Evolutionary conservation across 2,329 filamentous ascomycete species (phyloP).

Genomic region (Zasmidium citrigriseum): DNA sequence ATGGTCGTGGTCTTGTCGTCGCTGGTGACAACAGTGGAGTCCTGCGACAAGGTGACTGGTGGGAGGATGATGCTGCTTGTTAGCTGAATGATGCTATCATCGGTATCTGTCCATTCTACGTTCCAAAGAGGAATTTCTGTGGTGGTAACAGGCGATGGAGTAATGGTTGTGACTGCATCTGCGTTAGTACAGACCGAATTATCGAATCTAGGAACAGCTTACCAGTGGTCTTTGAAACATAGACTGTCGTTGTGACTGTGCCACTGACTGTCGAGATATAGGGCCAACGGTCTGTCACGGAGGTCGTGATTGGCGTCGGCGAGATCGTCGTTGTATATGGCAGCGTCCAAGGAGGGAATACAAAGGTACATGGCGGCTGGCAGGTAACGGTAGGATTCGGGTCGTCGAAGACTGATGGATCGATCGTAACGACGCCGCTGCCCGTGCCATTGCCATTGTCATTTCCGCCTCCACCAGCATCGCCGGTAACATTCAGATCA

Average conservation of each 20-base stretch:
- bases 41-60: slow-evolving; percentile 11
- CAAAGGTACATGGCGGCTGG: slow-evolving; percentile 15
- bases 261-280: slow-evolving; percentile 7
- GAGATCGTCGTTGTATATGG: slow-evolving; percentile 15
- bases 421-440: slow-evolving; percentile 11
- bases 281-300: slow-evolving; percentile 9
- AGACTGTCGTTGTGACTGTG: slow-evolving; percentile 8
- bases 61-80: slow-evolving; percentile 16
- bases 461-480: neutral
- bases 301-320: slow-evolving; percentile 12
- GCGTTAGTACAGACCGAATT: neutral
- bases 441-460: slow-evolving; percentile 2
- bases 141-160: slow-evolving; percentile 9
- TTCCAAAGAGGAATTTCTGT: slow-evolving; percentile 12
- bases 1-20: slow-evolving; percentile 7
- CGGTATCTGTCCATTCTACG: slow-evolving; percentile 13
- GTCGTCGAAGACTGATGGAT: slow-evolving; percentile 11
- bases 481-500: slow-evolving; percentile 6
- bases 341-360: slow-evolving; percentile 14
- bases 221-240: slow-evolving; percentile 7
- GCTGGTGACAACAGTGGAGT: slow-evolving; percentile 7
- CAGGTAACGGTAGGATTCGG: slow-evolving; percentile 10
- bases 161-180: slow-evolving; percentile 6
- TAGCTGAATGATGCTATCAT: slow-evolving; percentile 4
- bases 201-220: too few species aligned